phyloP scores from a whole-genome alignment of 306 rosid genomes.

The Acacia confusa region DNA sequence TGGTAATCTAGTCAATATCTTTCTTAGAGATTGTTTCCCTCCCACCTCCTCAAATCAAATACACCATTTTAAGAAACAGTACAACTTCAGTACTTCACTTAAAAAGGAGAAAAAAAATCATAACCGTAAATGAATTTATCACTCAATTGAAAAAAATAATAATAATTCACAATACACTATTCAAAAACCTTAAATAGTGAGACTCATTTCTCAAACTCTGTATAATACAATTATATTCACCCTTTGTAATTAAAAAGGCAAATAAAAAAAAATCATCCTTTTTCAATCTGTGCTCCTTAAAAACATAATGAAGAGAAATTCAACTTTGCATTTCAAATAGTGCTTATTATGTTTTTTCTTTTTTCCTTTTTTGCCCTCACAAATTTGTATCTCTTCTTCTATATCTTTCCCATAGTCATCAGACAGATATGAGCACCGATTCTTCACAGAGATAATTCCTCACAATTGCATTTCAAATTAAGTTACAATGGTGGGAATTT shows the following conservation, averaged over 20 bases:
- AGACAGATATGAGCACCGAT: neutral
- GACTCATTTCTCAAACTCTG: neutral
- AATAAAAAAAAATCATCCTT: neutral
- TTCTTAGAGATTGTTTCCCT: no score
- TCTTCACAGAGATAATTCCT: neutral
- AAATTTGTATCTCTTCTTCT: neutral
- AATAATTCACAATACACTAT: neutral
- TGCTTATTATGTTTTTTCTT: neutral
- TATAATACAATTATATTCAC: neutral
- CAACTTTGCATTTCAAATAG: neutral
- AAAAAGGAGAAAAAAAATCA: neutral
- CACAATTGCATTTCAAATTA: neutral
- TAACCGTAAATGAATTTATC: neutral
- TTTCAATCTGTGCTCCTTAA: neutral
- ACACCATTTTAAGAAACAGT: no score
- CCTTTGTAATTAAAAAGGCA: neutral
- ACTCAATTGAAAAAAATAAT: neutral
- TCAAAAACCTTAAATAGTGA: no score
- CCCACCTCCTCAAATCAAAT: no score
- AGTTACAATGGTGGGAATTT: conserved; percentile 73
- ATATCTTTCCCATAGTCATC: neutral
- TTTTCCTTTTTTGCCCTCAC: neutral
- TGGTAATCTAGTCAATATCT: no score
- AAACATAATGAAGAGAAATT: neutral
- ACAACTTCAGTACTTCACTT: neutral